Percentiles rank a stretch among this genome's conserved stretches.
These are phyloP conservation scores for Ramularia endophylla DNA, from an alignment of 2,329 filamentous ascomycete genomes.

Conservation along the genomic window DNA sequence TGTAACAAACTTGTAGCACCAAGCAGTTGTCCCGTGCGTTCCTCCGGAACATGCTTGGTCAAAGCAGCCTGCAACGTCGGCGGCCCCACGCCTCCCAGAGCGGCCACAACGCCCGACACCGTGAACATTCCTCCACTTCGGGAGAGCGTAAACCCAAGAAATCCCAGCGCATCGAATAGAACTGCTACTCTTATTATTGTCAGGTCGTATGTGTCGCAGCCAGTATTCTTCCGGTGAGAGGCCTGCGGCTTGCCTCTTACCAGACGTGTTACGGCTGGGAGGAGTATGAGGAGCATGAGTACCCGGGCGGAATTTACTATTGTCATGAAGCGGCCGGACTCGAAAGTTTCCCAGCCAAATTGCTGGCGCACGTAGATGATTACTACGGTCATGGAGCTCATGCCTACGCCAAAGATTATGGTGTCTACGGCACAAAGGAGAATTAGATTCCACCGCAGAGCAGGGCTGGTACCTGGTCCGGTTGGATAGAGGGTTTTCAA, in stretches of 20 bases:
- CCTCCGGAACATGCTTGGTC: constrained; percentile 84
- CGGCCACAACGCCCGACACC: constrained; percentile 63
- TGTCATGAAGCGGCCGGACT: constrained; percentile 76
- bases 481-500: constrained; percentile 72
- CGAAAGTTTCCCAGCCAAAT: constrained; percentile 76
- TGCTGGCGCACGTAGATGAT: constrained; percentile 75
- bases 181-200: constrained; percentile 69
- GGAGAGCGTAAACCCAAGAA: constrained; percentile 66
- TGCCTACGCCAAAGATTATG: constrained; percentile 71
- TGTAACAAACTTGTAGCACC: constrained; percentile 84
- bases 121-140: constrained; percentile 61
- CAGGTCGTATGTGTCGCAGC: constrained; percentile 73
- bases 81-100: constrained; percentile 76
- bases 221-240: constrained; percentile 49
- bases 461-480: constrained; percentile 53
- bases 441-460: constrained; percentile 73
- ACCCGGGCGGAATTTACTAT: constrained; percentile 74
- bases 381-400: constrained; percentile 75
- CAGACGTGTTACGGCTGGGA: constrained; percentile 71
- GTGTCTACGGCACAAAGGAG: constrained; percentile 75
- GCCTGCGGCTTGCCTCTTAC: constrained; percentile 52
- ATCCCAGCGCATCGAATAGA: constrained; percentile 65
- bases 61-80: constrained; percentile 78
- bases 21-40: constrained; percentile 77
- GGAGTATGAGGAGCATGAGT: constrained; percentile 63